Evolutionary conservation across 495 filamentous ascomycete species (phyloP), one percentile per base, ranked within the genome.

Genomic region (Penicillium coprophilum): DNA sequence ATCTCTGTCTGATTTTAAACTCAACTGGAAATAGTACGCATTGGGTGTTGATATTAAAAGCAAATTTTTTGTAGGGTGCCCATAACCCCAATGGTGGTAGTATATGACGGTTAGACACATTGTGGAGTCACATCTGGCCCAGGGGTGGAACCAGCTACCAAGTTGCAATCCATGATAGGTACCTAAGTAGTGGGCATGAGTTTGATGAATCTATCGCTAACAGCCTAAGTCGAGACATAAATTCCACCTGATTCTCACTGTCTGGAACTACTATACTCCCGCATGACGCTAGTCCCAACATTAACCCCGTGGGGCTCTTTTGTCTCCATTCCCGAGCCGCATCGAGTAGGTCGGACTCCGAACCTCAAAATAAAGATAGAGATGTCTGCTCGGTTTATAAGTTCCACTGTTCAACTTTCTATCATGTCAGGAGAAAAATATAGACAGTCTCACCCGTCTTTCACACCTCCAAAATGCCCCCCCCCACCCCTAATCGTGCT

Each of bases 401-500:
- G 4, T n/a, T 15, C 10, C 10, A 2, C n/a, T 28, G 38, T 21
- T 36, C 20, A 9, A 36, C 17, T 15, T 27, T 12, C 31, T 5
- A 30, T 19, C 19, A 0, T 2, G 17, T 28, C 13, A 13, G 0
- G 2, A 38, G 17, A 38, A 7, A 3, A 1, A 38, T 17, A 38
- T 15, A n/a, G 2, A n/a, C n/a, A 7, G 9, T 9, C n/a, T 38
- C 2, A 17, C n/a, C 15, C n/a, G 2, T 11, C n/a, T 0, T 21
- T 19, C 6, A 28, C 1, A 28, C 12, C n/a, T 50, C 17, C 32
- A 61, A 0, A 17, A 66, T 66, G 61, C 38, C 58, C 7, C 23
- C 53, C 11, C 11, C 32, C 48, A 9, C n/a, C 65, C 0, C 62
- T 59, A n/a, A 55, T 67, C 4, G 45, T 68, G 10, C 20, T 68